Evolutionary conservation across 2,329 filamentous ascomycete species (phyloP), one percentile per base, ranked within the genome.

Genomic region (Phaeosphaeria sp.): DNA sequence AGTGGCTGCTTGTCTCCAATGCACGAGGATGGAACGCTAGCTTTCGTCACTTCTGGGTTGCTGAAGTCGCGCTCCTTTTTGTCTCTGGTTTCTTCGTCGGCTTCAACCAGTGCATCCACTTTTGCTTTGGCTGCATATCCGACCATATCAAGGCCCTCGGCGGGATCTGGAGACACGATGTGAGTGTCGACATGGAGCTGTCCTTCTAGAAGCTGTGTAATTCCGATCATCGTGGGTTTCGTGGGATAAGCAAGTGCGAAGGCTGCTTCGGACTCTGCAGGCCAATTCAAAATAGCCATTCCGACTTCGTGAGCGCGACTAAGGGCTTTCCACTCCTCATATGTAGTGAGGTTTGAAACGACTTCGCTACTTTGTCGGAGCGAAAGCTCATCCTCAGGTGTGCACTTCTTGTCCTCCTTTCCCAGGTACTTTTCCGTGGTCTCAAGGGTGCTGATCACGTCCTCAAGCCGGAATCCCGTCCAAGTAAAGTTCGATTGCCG

Each of bases 401-500:
- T 83, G 56, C 92, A 88, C 0, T 77, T 78, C 0, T 90, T 82
- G 11, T 83, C 82, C 25, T 86, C 82, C 53, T 90, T 87, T 1
- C 78, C 74, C 13, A 96, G 71, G 66, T 97, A 97, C 36, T 82
- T 81, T 51, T 84, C 81, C 0, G 90, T 89, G 33, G 87, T 88
- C 25, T 90, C 82, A 0, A 95, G 75, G 0, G 91, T 86, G 25
- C 81, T 86, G 2, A 76, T 60, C 2, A 97, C 85, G 55, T 93
- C 87, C 0, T 82, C 78, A 0, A 80, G 76, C 0, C 87, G 86
- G 67, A 90, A 93, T 48, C 93, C 93, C 0, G 89, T 89, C 78
- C 91, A 93, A 75, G 94, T 96, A 71, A 97, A 96, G 49, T 91
- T 92, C 6, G 91, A 89, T 70, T 95, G 90, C 18, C 92, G 87